Evolutionary conservation across 306 rosid species (phyloP), one percentile per base, ranked within the genome.

Genomic region (Hippophae tibetana): DNA sequence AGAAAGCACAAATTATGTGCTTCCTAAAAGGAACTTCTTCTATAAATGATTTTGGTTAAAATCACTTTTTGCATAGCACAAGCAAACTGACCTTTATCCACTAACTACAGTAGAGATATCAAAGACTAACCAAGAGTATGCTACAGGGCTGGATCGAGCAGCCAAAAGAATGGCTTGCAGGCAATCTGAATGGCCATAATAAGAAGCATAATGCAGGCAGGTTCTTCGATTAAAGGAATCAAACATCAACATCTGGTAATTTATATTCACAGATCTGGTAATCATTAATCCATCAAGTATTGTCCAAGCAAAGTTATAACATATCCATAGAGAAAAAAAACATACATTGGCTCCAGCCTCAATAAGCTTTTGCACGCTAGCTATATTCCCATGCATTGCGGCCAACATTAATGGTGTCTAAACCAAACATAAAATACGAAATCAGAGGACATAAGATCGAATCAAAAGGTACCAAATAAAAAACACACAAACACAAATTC

Each of bases 351-450:
- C 94, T 80, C 94, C 94, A 1, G 94, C 90, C 58, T 79, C 72
- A 74, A 86, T 76, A 42, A 90, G 95, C 74, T 62, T 82, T 57
- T 74, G 76, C 68, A 72, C 87, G 27, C 94, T 82, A 8, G 77
- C 70, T 23, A 78, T 79, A 69, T 78, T 82, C 72, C 97, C 97
- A 54, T 79, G 79, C 85, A 84, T 86, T 68, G 77, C 84, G 63
- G 97, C 97, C 86, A 86, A 69, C 93, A 90, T 90, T 38, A 86
- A 76, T 5, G 97, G 94, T 10, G 95, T 90, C 95, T 90, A 54
- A 45, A 62, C 50, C 63, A 41, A 66, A 47, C 75, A 49, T 7
- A 69, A 43, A 52, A 42, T 3, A 12, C 25, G 49, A 65, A 14
- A 53, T 57, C 49, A 46, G 13, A 64, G 45, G 13, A 11, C 43